Base-by-base conservation (phyloP, 116 monocot genomes). In the Iris pallida region DNA sequence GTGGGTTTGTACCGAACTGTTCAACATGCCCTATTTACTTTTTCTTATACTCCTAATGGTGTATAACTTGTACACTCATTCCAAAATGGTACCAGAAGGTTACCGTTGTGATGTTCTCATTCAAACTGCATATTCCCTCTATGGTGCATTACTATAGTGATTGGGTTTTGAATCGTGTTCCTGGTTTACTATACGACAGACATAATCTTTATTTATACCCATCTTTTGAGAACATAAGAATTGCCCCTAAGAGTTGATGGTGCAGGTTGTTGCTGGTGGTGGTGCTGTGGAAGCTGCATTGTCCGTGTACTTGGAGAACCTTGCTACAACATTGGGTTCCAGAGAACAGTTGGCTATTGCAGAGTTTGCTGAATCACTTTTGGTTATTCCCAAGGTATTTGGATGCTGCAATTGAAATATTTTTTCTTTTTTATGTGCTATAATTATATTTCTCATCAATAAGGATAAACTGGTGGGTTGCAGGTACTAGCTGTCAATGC, bases 261-360 rank as follows among this genome's bases (percentile, higher is more conserved):
- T 82, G 8, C 62, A 95, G 95, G 91, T 92, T 55, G 96, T 96
- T 75, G 92, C 96, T 84, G 96, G 96, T 62, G 96, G 96, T 77
- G 96, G 96, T 74, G 96, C 96, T 43, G 96, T 92, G 5, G 96
- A 96, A 75, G 80, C 92, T 62, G 92, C 96, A 77, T 66, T 96
- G 42, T 96, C 96, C 41, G 96, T 89, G 15, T 92, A 90, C 63
- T 56, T 98, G 73, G 98, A 98, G 72, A 67, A 92, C 68, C 78
- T 98, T 16, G 92, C 98, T 8, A 98, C 98, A 40, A 98, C 98
- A 17, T 69, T 98, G 42, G 98, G 98, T 12, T 98, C 98, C 15
- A 85, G 93, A 60, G 98, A 98, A 73, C 98, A 98, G 75, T 63
- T 98, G 69, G 98, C 98, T 47, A 92, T 98, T 82, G 98, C 93